Conservation (phyloP, 202 grass and related monocot species). For the Panicum virgatum region DNA sequence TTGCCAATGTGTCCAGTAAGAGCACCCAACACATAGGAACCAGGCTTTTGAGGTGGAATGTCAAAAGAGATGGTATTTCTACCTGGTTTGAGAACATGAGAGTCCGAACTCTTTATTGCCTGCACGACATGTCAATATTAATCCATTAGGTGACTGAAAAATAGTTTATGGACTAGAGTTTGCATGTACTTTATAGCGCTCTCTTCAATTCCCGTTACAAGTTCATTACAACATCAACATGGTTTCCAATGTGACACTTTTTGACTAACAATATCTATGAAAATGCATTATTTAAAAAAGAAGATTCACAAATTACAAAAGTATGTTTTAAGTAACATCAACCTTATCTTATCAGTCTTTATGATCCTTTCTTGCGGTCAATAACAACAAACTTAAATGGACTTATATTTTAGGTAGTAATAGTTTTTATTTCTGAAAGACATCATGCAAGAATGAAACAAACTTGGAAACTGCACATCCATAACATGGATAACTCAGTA, state of each 20-base stretch:
- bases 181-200: background rate
- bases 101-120: conserved; percentile 77
- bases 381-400: background rate
- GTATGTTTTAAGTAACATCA: background rate
- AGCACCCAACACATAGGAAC: conserved; percentile 92
- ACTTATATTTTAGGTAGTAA: background rate
- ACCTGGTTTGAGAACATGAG: conserved; percentile 81
- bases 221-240: background rate
- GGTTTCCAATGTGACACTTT: background rate
- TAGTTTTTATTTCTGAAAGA: conserved; percentile 24
- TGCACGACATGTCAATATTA: conserved; percentile 50
- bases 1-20: conserved; percentile 98
- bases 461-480: conserved; percentile 25
- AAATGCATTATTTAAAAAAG: background rate
- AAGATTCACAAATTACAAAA: background rate
- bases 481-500: conserved; percentile 14
- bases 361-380: background rate
- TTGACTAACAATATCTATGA: background rate
- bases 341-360: background rate
- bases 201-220: background rate
- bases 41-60: conserved; percentile 93
- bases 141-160: conserved; percentile 38
- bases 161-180: background rate
- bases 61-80: conserved; percentile 78
- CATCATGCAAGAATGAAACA: conserved; percentile 15